These are phyloP conservation scores for Leccinum aurantiacum DNA, from an alignment of 768 basidiomycete species.

Conservation along the genomic window DNA sequence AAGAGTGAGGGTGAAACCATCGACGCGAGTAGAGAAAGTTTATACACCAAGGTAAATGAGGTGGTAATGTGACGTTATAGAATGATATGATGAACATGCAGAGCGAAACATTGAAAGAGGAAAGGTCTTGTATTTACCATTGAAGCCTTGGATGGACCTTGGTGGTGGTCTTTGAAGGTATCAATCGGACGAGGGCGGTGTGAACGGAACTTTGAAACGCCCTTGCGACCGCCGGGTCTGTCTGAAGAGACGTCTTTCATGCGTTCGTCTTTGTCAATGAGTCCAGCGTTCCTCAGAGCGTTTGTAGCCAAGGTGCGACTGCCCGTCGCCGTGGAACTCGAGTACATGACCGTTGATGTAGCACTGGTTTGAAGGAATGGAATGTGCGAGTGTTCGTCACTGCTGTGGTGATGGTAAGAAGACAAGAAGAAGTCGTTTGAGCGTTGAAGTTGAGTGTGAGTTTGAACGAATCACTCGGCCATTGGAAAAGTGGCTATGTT, in stretches of 20 bases:
- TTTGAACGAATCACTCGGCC: slow-evolving; percentile 17
- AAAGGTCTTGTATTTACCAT: slow-evolving; percentile 66
- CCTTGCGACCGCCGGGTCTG: slow-evolving; percentile 74
- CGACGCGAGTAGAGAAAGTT: slow-evolving; percentile 15
- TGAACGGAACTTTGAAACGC: slow-evolving; percentile 55
- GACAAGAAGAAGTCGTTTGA: slow-evolving; percentile 16
- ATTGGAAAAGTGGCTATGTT: slow-evolving; percentile 24
- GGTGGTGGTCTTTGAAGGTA: slow-evolving; percentile 48
- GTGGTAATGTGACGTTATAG: slow-evolving; percentile 23
- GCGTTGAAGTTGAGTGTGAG: slow-evolving; percentile 7
- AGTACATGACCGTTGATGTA: slow-evolving; percentile 44
- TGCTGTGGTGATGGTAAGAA: slow-evolving; percentile 16
- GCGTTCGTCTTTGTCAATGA: slow-evolving; percentile 72
- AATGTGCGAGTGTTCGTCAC: not conserved
- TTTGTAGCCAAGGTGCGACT: slow-evolving; percentile 57
- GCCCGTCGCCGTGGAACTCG: slow-evolving; percentile 58
- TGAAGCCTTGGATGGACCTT: slow-evolving; percentile 46
- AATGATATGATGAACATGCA: slow-evolving; percentile 29
- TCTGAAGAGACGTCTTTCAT: slow-evolving; percentile 68
- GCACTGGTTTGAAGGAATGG: not conserved
- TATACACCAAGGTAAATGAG: slow-evolving; percentile 19
- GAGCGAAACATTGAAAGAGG: slow-evolving; percentile 23
- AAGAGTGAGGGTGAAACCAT: slow-evolving; percentile 14
- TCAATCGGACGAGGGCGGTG: slow-evolving; percentile 64
- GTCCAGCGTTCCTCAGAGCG: slow-evolving; percentile 68